phyloP scores from a whole-genome alignment of 176 grass and related monocot genomes.

The Chloris gayana region DNA sequence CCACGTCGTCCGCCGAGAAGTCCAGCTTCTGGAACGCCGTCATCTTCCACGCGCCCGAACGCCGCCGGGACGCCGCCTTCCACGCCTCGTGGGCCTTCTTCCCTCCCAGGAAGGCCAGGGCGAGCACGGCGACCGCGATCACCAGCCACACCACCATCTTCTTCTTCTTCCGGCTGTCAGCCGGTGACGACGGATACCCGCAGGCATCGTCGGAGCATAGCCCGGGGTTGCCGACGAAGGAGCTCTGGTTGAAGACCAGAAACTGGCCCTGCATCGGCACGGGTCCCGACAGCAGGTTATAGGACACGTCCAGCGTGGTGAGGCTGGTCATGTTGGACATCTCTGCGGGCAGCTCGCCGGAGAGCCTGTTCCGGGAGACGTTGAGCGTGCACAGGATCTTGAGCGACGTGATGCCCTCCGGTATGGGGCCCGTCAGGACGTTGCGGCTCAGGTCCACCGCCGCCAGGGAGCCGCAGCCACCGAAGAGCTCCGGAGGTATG shows the following conservation, averaged over 20 bases:
- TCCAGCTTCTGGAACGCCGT: conserved; percentile 83
- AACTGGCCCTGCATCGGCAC: conserved; percentile 83
- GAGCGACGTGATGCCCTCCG: conserved; percentile 51
- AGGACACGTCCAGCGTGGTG: conserved; percentile 80
- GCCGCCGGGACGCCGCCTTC: conserved; percentile 36
- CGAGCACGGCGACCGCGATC: not conserved
- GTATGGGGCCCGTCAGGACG: conserved; percentile 61
- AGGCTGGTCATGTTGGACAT: conserved; percentile 83
- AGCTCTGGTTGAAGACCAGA: conserved; percentile 80
- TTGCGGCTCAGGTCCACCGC: conserved; percentile 82
- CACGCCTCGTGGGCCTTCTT: conserved; percentile 39
- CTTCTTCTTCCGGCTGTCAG: conserved; percentile 25
- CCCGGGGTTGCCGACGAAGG: conserved; percentile 65
- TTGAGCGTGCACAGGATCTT: conserved; percentile 79
- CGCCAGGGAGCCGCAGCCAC: conserved; percentile 51
- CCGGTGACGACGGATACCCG: no score
- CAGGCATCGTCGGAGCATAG: no score
- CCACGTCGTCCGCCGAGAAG: conserved; percentile 74
- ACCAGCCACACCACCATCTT: conserved; percentile 40
- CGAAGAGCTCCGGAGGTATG: conserved; percentile 59
- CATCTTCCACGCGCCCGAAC: conserved; percentile 71
- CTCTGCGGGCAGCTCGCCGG: conserved; percentile 58
- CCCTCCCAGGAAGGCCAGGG: conserved; percentile 7
- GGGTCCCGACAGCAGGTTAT: conserved; percentile 64
- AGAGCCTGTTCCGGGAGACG: conserved; percentile 65